Evolutionary conservation across 2,329 filamentous ascomycete species (phyloP).

Genomic region (Capronia epimyces): DNA sequence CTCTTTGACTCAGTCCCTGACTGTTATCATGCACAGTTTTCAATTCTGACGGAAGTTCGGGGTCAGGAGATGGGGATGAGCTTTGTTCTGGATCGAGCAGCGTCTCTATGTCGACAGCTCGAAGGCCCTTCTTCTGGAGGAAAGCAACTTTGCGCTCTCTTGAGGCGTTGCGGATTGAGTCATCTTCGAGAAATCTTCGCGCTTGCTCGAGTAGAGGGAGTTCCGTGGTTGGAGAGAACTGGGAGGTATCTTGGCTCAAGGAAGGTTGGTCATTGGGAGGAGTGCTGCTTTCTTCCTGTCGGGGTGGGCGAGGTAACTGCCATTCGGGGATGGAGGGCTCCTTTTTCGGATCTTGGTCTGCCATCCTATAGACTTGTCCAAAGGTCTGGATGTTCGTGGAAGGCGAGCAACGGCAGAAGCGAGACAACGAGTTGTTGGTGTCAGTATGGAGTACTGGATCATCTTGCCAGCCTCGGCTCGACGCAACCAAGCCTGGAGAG

Average conservation of each 20-base stretch:
- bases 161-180: conserved; percentile 62
- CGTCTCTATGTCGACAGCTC: conserved; percentile 59
- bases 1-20: conserved; percentile 2
- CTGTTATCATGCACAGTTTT: conserved; percentile 29
- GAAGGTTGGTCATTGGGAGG: conserved; percentile 27
- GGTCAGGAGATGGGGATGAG: conserved; percentile 16
- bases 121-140: conserved; percentile 69
- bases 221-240: conserved; percentile 25
- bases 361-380: conserved; percentile 29
- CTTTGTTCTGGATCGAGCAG: conserved; percentile 49
- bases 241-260: not conserved
- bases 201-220: conserved; percentile 60
- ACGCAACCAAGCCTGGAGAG: not conserved
- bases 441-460: not conserved
- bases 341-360: conserved; percentile 33
- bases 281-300: conserved; percentile 40
- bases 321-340: conserved; percentile 37
- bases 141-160: conserved; percentile 71
- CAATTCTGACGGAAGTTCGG: conserved; percentile 18
- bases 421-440: not conserved
- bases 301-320: conserved; percentile 31
- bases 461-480: conserved; percentile 1
- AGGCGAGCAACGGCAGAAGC: not conserved
- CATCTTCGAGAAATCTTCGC: conserved; percentile 68
- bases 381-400: not conserved